These are phyloP conservation scores for Aphanomyces astaci DNA, from an alignment of 352 stramenopile genomes.

Conservation along the genomic window DNA sequence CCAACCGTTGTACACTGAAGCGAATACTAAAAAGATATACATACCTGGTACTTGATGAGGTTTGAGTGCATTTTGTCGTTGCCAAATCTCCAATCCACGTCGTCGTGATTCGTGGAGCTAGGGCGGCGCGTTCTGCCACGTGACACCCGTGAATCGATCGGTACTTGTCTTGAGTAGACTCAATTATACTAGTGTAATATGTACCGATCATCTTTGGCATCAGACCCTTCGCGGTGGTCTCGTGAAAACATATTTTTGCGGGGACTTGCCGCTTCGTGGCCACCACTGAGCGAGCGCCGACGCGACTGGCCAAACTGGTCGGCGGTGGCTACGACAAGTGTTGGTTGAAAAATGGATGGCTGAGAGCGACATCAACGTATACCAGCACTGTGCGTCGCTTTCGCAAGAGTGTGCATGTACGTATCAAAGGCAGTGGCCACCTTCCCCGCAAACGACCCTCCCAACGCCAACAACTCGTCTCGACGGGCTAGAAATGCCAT, in stretches of 20 bases:
- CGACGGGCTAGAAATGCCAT: conserved; percentile 41
- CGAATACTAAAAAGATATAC: too few species aligned
- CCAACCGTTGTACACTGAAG: too few species aligned
- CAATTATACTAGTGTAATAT: too few species aligned
- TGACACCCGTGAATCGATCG: not conserved
- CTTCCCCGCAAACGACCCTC: conserved; percentile 44
- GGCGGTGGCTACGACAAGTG: too few species aligned
- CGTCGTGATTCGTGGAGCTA: conserved; percentile 3
- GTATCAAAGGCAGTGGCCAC: conserved; percentile 41
- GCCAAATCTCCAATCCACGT: conserved; percentile 62
- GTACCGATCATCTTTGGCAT: not conserved
- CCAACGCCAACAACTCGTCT: conserved; percentile 45
- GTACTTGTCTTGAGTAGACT: too few species aligned
- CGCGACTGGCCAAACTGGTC: not conserved
- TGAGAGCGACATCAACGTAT: too few species aligned
- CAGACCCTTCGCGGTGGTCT: conserved; percentile 1
- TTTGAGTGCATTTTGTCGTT: conserved; percentile 48
- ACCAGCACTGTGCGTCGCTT: too few species aligned
- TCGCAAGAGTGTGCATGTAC: conserved; percentile 44
- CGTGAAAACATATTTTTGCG: not conserved
- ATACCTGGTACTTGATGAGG: conserved; percentile 40
- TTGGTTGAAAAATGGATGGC: too few species aligned
- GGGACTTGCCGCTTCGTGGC: not conserved
- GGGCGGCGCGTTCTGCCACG: not conserved
- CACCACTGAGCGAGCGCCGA: not conserved